Conservation (phyloP, 2,329 filamentous ascomycete species). For the Massarina eburnea region DNA sequence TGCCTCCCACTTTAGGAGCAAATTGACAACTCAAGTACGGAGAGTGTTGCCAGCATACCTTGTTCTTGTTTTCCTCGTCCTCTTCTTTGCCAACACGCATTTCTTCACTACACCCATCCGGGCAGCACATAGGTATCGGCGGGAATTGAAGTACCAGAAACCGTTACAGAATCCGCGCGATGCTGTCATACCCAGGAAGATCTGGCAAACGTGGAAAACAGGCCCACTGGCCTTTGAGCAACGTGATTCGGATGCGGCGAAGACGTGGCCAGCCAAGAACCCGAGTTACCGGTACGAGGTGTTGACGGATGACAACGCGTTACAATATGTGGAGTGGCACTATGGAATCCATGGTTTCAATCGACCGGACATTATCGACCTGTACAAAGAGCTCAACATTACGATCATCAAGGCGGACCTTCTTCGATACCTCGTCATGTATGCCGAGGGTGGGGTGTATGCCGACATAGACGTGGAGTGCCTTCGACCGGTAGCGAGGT, state of each 20-base stretch:
- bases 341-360: constrained; percentile 67
- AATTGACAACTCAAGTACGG: constrained; percentile 36
- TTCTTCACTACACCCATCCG: constrained; percentile 38
- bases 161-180: constrained; percentile 23
- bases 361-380: constrained; percentile 55
- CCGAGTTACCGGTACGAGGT: constrained; percentile 69
- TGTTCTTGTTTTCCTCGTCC: constrained; percentile 29
- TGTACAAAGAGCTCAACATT: constrained; percentile 44
- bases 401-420: constrained; percentile 69
- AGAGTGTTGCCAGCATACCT: constrained; percentile 39
- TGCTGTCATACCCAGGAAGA: constrained; percentile 62
- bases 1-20: constrained; percentile 34
- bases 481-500: constrained; percentile 55
- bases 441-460: constrained; percentile 63
- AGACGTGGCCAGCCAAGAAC: constrained; percentile 68
- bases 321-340: constrained; percentile 68
- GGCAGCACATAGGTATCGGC: constrained; percentile 35
- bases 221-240: constrained; percentile 67
- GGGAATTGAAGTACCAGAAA: constrained; percentile 39
- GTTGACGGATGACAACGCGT: constrained; percentile 67
- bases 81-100: constrained; percentile 37
- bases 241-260: constrained; percentile 61
- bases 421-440: constrained; percentile 68
- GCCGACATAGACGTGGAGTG: constrained; percentile 63
- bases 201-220: constrained; percentile 78